Evolutionary conservation across 257 asterid species (phyloP).

Genomic region (Solanum habrochaites): DNA sequence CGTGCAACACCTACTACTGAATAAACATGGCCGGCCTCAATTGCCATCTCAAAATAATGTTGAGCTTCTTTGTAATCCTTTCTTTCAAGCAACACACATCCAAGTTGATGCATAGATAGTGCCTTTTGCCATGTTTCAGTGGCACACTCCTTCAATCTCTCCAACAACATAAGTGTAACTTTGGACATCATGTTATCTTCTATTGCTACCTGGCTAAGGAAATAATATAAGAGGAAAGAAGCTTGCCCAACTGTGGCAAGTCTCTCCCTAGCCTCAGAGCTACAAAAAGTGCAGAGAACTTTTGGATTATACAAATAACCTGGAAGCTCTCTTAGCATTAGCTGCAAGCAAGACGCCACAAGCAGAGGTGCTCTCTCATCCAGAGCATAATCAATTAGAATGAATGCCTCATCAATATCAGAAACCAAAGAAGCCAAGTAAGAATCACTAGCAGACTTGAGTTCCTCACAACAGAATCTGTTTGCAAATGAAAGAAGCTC

Average conservation of each 20-base stretch:
- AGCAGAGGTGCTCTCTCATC: conserved; percentile 36
- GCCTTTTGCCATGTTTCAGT: conserved; percentile 34
- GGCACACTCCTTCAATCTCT: conserved; percentile 37
- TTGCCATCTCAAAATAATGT: conserved; percentile 30
- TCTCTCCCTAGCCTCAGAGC: conserved; percentile 29
- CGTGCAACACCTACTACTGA: conserved; percentile 37
- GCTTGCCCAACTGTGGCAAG: conserved; percentile 25
- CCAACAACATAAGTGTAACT: conserved; percentile 23
- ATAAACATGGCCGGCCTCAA: conserved; percentile 27
- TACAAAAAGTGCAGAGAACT: conserved; percentile 28
- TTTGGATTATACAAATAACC: conserved; percentile 24
- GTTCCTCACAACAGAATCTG: conserved; percentile 39
- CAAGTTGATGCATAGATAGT: conserved; percentile 30
- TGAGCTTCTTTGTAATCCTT: conserved; percentile 29
- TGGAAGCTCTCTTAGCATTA: conserved; percentile 37
- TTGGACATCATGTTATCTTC: conserved; percentile 33
- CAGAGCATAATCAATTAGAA: conserved; percentile 36
- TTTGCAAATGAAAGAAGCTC: conserved; percentile 38
- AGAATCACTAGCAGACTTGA: conserved; percentile 35
- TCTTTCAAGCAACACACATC: conserved; percentile 33
- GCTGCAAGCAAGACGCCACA: conserved; percentile 39
- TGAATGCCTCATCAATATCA: conserved; percentile 30
- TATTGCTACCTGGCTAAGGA: conserved; percentile 35
- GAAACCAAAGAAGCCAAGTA: conserved; percentile 30
- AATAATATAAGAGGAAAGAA: conserved; percentile 34